Conservation (phyloP, 1,284 basidiomycete genomes). For the Phellinidium pouzarii region DNA sequence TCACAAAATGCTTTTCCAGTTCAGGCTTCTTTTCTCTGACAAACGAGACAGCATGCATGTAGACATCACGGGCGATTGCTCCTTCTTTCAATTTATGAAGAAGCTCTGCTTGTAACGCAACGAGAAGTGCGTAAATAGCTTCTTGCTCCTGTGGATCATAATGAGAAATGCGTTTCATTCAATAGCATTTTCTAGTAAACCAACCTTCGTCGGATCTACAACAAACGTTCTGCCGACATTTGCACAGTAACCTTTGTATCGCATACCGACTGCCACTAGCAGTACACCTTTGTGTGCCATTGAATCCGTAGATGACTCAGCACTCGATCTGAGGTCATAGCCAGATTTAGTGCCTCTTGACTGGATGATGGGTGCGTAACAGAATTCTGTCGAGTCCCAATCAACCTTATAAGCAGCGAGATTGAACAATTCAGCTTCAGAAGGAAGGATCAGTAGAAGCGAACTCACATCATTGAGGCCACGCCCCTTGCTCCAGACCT, state of each 20-base stretch:
- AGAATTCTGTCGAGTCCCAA: conserved; percentile 84
- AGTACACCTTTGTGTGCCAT: conserved; percentile 91
- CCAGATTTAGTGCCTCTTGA: conserved; percentile 76
- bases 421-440: conserved; percentile 13
- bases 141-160: conserved; percentile 70
- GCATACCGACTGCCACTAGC: conserved; percentile 81
- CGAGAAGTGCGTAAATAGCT: conserved; percentile 72
- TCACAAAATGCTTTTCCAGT: conserved; percentile 79
- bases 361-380: conserved; percentile 93
- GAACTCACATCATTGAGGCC: conserved; percentile 62
- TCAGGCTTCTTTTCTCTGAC: conserved; percentile 76
- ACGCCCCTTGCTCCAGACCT: conserved; percentile 79
- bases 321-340: conserved; percentile 85
- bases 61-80: conserved; percentile 70
- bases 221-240: conserved; percentile 93
- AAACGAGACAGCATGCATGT: conserved; percentile 69
- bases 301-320: conserved; percentile 77
- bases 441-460: conserved; percentile 10
- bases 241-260: conserved; percentile 90
- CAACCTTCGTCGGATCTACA: conserved; percentile 85
- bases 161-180: conserved; percentile 13
- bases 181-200: conserved; percentile 21
- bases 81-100: conserved; percentile 80
- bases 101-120: conserved; percentile 76
- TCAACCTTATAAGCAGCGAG: conserved; percentile 56